Evolutionary conservation across 2,329 filamentous ascomycete genomes (phyloP).

Genomic region (Metarhizium humberi): DNA sequence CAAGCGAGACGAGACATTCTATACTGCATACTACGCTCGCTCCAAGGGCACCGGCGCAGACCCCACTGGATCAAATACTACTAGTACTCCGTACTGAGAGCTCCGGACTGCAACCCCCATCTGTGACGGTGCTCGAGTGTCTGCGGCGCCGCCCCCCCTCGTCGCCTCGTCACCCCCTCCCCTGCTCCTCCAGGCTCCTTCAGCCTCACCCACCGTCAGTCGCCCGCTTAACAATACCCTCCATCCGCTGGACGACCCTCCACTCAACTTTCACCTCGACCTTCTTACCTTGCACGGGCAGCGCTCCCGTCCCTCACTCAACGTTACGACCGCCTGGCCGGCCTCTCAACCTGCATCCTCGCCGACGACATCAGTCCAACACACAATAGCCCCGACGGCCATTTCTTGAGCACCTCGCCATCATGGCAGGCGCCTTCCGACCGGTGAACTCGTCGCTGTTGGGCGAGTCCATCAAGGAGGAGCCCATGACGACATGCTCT

Average conservation of each 20-base stretch:
- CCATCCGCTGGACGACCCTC: constrained; percentile 6
- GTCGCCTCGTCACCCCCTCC: constrained; percentile 8
- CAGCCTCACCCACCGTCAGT: constrained; percentile 8
- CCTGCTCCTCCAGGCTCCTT: constrained; percentile 6
- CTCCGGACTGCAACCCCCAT: not conserved
- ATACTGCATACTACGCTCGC: not conserved
- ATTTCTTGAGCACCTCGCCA: not conserved
- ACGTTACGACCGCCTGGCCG: not conserved
- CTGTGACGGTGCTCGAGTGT: not conserved
- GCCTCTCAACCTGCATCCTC: not conserved
- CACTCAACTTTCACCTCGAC: constrained; percentile 7
- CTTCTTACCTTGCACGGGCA: constrained; percentile 3
- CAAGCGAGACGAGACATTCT: constrained; percentile 5
- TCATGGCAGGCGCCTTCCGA: constrained; percentile 40
- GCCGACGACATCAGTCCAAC: not conserved
- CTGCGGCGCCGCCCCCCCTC: constrained; percentile 5
- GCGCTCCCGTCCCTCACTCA: constrained; percentile 12
- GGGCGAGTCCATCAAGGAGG: constrained; percentile 21
- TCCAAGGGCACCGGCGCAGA: not conserved
- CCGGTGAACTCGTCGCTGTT: constrained; percentile 36
- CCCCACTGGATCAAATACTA: not conserved
- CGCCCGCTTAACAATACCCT: constrained; percentile 7
- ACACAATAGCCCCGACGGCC: not conserved
- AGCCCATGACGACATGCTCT: constrained; percentile 27
- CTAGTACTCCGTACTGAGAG: too few relatives aligned